phyloP scores from a whole-genome alignment of 208 protist species.

The Hexamita inflata region DNA sequence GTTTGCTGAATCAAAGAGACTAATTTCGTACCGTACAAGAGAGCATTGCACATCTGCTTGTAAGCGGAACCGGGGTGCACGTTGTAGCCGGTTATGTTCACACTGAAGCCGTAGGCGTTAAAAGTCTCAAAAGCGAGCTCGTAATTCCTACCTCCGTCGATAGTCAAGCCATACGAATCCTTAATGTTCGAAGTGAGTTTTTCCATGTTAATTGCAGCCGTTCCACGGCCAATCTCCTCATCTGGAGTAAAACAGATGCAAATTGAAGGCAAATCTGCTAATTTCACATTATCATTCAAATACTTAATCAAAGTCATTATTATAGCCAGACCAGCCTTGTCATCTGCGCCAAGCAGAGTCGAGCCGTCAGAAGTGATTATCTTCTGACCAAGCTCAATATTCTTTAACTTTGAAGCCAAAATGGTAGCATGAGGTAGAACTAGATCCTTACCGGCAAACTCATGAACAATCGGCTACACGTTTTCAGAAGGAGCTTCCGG shows the following conservation, averaged over 20 bases:
- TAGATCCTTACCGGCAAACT: background rate
- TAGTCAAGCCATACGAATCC: too few species aligned
- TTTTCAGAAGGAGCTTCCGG: background rate
- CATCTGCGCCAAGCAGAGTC: background rate
- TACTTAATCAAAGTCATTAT: background rate
- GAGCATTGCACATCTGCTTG: background rate
- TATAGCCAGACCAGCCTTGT: background rate
- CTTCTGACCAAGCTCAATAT: background rate
- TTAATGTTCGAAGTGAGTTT: too few species aligned
- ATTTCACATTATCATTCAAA: background rate
- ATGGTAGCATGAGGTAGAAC: too few species aligned
- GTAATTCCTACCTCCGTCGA: too few species aligned
- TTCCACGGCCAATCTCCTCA: background rate
- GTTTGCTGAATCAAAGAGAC: background rate
- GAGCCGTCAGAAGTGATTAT: background rate
- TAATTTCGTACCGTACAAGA: background rate
- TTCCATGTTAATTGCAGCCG: too few species aligned
- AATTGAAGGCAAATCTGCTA: background rate
- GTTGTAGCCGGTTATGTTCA: background rate
- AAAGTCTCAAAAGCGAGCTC: too few species aligned
- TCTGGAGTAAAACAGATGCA: background rate
- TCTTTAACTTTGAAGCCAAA: too few species aligned
- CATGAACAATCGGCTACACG: background rate
- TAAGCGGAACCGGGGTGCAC: background rate
- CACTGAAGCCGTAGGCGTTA: too few species aligned